A percentile compares a stretch with the other conserved stretches of the same genome.
These are phyloP conservation scores for Papilionanthe hybrid DNA, from an alignment of 116 monocot species.

Conservation along the genomic window DNA sequence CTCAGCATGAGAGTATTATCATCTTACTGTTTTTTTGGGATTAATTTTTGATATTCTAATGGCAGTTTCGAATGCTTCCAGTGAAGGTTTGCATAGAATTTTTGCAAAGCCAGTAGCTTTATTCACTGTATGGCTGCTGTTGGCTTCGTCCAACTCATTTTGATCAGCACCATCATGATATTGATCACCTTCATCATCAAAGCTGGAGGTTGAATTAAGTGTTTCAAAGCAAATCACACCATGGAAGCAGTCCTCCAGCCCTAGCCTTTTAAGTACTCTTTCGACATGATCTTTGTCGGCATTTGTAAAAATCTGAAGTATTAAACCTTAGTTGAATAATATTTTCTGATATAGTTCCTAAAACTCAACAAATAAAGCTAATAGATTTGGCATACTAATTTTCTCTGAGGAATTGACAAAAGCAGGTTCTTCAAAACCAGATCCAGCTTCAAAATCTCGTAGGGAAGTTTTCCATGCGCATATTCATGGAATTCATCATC, in stretches of 20 bases:
- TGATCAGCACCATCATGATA: not conserved
- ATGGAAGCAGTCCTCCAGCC: conserved; percentile 81
- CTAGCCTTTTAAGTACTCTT: conserved; percentile 47
- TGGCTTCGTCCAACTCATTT: not conserved
- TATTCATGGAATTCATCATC: conserved; percentile 77
- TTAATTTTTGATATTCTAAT: conserved; percentile 59
- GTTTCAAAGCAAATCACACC: conserved; percentile 90
- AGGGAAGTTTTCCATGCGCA: conserved; percentile 79
- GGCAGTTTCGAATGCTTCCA: conserved; percentile 67
- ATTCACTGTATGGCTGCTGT: no score
- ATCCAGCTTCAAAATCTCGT: conserved; percentile 64
- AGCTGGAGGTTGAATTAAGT: conserved; percentile 40
- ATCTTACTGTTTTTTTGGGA: conserved; percentile 69
- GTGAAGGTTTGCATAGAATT: conserved; percentile 68
- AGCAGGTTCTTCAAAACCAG: conserved; percentile 69
- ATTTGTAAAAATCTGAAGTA: conserved; percentile 73
- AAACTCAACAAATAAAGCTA: not conserved
- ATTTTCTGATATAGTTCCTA: not conserved
- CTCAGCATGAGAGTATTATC: not conserved
- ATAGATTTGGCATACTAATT: conserved; percentile 44
- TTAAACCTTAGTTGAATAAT: not conserved
- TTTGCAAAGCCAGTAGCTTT: not conserved
- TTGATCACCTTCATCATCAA: not conserved
- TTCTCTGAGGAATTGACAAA: conserved; percentile 66
- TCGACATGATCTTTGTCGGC: conserved; percentile 67